Conservation (phyloP, 345 rosid species). For the Acer campestre region DNA sequence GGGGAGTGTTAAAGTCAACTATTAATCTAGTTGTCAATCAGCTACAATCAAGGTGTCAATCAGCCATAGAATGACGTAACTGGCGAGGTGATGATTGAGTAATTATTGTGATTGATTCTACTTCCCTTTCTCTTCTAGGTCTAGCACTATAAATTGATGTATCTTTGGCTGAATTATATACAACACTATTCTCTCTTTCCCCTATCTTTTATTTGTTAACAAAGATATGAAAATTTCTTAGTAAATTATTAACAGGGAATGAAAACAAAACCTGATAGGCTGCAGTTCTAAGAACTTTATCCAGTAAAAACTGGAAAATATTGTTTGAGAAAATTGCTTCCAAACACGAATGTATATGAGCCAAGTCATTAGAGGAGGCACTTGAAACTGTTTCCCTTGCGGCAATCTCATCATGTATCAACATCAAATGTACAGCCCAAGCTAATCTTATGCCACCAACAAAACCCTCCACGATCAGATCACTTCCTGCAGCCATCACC, state of each 20-base stretch:
- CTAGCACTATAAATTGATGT: no score
- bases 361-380: slow-evolving; percentile 62
- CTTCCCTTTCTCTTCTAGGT: no score
- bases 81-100: no score
- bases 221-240: neutral
- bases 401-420: slow-evolving; percentile 64
- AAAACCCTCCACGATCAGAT: slow-evolving; percentile 69
- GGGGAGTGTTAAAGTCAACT: no score
- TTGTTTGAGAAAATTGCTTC: slow-evolving; percentile 75
- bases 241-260: neutral
- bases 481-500: slow-evolving; percentile 71
- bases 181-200: no score
- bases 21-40: no score
- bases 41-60: no score
- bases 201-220: no score
- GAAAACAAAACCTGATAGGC: slow-evolving; percentile 68
- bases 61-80: no score
- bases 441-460: slow-evolving; percentile 81
- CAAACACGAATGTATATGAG: slow-evolving; percentile 66
- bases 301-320: slow-evolving; percentile 77
- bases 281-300: slow-evolving; percentile 81
- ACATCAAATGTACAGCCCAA: slow-evolving; percentile 88
- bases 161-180: no score
- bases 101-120: no score
- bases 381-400: slow-evolving; percentile 55